Conservation (phyloP, 805 yeast species). For the Yarrowia alimentaria region DNA sequence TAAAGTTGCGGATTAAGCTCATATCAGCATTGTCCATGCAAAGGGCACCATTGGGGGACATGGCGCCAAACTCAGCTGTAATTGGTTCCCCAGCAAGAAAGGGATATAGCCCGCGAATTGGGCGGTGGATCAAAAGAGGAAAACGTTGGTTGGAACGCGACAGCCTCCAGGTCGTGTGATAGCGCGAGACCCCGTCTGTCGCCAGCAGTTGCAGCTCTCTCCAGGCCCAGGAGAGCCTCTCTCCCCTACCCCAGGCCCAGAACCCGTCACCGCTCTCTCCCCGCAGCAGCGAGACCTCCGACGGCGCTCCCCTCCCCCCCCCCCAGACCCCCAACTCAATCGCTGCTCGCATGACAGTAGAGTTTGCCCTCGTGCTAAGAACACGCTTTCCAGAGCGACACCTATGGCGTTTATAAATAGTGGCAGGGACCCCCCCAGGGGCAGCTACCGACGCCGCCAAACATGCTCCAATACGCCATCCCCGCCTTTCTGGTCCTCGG, state of each 20-base stretch:
- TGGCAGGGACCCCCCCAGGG: neutral
- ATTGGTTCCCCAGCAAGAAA: no score
- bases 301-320: no score
- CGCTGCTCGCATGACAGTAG: constrained; percentile 27
- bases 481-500: constrained; percentile 29
- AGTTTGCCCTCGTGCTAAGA: constrained; percentile 26
- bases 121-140: no score
- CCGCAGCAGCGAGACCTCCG: no score
- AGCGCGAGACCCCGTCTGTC: no score
- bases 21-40: constrained; percentile 26
- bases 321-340: constrained; percentile 25
- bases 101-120: no score
- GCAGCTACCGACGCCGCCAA: neutral
- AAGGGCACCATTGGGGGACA: constrained; percentile 13
- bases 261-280: no score
- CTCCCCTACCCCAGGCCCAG: neutral
- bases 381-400: constrained; percentile 6
- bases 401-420: constrained; percentile 19
- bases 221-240: neutral
- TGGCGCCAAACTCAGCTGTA: constrained; percentile 19
- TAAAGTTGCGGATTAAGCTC: constrained; percentile 4
- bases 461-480: constrained; percentile 25
- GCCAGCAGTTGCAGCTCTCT: neutral
- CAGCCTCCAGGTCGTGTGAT: no score
- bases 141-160: no score